Conservation (phyloP, 768 basidiomycete species). For the Phylloporus arenicola region DNA sequence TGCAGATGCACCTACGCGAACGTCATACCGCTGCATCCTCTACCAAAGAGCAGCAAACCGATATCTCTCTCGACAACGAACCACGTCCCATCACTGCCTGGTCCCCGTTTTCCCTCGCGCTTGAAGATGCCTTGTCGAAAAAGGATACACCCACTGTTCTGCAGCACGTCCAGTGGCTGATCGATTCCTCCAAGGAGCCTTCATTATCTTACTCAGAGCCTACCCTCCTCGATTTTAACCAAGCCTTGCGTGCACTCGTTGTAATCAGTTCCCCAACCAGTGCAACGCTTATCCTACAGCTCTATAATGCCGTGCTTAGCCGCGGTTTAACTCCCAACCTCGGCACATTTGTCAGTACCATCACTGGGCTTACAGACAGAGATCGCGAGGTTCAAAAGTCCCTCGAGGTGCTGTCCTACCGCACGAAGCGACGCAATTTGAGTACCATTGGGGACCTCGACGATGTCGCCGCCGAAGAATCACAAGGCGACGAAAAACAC, state of each 20-base stretch:
- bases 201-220: constrained; percentile 26
- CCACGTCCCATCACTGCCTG: constrained; percentile 21
- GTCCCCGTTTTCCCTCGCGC: constrained; percentile 18
- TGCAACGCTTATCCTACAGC: constrained; percentile 54
- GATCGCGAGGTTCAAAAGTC: constrained; percentile 57
- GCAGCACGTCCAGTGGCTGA: constrained; percentile 24
- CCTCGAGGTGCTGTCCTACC: constrained; percentile 39
- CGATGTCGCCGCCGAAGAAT: constrained; percentile 9
- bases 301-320: constrained; percentile 69
- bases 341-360: constrained; percentile 56
- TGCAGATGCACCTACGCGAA: constrained; percentile 56
- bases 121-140: constrained; percentile 18
- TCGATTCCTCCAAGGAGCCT: constrained; percentile 32
- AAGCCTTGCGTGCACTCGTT: constrained; percentile 46
- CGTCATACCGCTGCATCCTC: constrained; percentile 42
- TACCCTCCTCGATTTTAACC: constrained; percentile 54
- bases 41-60: constrained; percentile 13
- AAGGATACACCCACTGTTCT: constrained; percentile 7
- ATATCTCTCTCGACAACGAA: constrained; percentile 13
- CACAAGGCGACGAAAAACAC: constrained; percentile 27
- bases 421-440: constrained; percentile 32
- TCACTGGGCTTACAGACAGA: constrained; percentile 58
- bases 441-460: constrained; percentile 1
- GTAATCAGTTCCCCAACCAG: constrained; percentile 36
- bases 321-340: constrained; percentile 56